These are phyloP conservation scores for Stropharia rugosoannulata DNA, from an alignment of 768 basidiomycete species.

Conservation along the genomic window DNA sequence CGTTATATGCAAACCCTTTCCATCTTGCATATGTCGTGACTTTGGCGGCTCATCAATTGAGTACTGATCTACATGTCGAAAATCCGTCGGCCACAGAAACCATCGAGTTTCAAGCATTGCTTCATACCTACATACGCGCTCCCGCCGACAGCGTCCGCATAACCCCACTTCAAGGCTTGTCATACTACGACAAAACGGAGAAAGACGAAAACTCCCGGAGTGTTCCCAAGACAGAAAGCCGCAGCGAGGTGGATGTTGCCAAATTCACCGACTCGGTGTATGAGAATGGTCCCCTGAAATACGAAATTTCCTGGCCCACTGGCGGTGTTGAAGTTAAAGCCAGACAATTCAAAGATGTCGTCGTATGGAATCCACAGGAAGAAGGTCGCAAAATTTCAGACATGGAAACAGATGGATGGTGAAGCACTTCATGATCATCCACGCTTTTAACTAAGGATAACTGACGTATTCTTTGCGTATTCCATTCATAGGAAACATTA, in stretches of 20 bases:
- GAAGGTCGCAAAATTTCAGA: slow-evolving; percentile 78
- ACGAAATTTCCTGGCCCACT: slow-evolving; percentile 59
- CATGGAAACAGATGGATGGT: slow-evolving; percentile 92
- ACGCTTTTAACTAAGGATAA: background rate
- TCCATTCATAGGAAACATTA: slow-evolving; percentile 66
- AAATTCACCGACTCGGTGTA: slow-evolving; percentile 77
- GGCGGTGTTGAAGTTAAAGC: slow-evolving; percentile 55
- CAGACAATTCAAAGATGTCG: slow-evolving; percentile 70
- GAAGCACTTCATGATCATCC: slow-evolving; percentile 19
- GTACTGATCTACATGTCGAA: slow-evolving; percentile 77
- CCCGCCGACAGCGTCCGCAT: slow-evolving; percentile 60
- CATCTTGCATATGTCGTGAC: slow-evolving; percentile 80
- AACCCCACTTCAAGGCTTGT: slow-evolving; percentile 59
- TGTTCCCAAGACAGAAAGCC: slow-evolving; percentile 53
- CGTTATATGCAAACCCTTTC: slow-evolving; percentile 65
- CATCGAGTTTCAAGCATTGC: slow-evolving; percentile 88
- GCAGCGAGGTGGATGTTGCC: slow-evolving; percentile 65
- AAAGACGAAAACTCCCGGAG: slow-evolving; percentile 46
- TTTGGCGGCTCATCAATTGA: slow-evolving; percentile 68
- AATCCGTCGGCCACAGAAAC: slow-evolving; percentile 56
- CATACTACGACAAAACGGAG: slow-evolving; percentile 84
- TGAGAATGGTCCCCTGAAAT: slow-evolving; percentile 55
- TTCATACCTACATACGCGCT: slow-evolving; percentile 87
- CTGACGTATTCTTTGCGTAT: slow-evolving; percentile 1
- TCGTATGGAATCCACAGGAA: slow-evolving; percentile 92